These are phyloP conservation scores for Hirsutella thompsonii DNA, from an alignment of 2,329 filamentous ascomycete species.

Conservation along the genomic window DNA sequence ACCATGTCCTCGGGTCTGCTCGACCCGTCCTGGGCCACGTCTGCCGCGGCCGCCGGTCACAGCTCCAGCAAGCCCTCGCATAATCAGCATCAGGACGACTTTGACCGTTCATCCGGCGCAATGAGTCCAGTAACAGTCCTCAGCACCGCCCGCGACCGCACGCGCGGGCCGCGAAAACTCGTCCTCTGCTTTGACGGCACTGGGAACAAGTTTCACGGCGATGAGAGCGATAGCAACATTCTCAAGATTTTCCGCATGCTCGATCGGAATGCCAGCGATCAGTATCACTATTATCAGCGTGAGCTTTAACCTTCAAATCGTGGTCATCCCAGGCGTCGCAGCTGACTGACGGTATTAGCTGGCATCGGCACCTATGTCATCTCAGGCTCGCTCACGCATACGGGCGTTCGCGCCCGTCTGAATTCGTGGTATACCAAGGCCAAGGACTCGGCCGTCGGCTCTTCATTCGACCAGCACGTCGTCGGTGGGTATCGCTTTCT, in stretches of 20 bases:
- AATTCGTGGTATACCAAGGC: slow-evolving; percentile 58
- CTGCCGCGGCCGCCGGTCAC: background rate
- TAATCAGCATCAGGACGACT: background rate
- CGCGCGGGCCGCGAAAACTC: slow-evolving; percentile 28
- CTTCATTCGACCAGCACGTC: slow-evolving; percentile 71
- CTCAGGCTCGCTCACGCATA: slow-evolving; percentile 45
- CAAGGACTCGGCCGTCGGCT: slow-evolving; percentile 69
- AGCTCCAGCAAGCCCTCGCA: background rate
- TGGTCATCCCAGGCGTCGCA: too few species aligned
- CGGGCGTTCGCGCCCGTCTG: slow-evolving; percentile 39
- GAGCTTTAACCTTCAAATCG: too few species aligned
- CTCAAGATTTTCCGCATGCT: slow-evolving; percentile 61
- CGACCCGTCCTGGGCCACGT: slow-evolving; percentile 5
- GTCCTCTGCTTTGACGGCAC: slow-evolving; percentile 52
- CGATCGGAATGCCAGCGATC: slow-evolving; percentile 47
- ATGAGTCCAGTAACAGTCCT: slow-evolving; percentile 5
- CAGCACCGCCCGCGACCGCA: slow-evolving; percentile 4
- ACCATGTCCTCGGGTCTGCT: slow-evolving; percentile 4
- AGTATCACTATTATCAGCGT: slow-evolving; percentile 55
- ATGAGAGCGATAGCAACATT: slow-evolving; percentile 52
- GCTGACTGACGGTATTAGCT: slow-evolving; percentile 20
- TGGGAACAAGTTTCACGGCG: slow-evolving; percentile 50
- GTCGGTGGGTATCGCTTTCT: slow-evolving; percentile 72
- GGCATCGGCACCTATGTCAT: slow-evolving; percentile 65
- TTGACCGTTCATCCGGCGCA: slow-evolving; percentile 1